Evolutionary conservation across 176 grass and related monocot species (phyloP), one percentile per base, ranked within the genome.

Genomic region (Carex parvula): DNA sequence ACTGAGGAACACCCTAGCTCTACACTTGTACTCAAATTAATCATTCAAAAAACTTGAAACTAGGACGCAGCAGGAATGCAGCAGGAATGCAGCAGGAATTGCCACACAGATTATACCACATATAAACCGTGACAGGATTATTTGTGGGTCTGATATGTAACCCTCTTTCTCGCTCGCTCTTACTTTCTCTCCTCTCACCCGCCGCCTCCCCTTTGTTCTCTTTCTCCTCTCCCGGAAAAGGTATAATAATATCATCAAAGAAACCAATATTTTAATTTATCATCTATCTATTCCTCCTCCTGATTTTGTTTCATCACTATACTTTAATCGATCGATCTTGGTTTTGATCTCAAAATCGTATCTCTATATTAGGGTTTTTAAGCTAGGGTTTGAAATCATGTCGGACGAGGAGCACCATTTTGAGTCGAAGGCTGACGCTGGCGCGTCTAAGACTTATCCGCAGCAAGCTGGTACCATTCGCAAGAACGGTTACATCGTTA

Each of bases 391-490:
- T 77, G 73, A 52, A 70, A 66, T 44, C 85, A 97, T 97, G 94
- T 97, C 94, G 68, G 94, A 97, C 81, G 94, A 97, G 88, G 94
- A 97, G 64, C 94, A 92, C 83, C 92, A 97, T 29, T 97, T 97
- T 80, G 92, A 97, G 81, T 94, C 94, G 26, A 97, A 97, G 92
- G 91, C 92, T 15, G 94, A 97, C 12, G 90, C 94, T 0, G 94
- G 94, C 0, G 94, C 94, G 75, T 97, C 94, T 69, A 97, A 94
- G 94, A 97, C 94, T 62, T 97, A 87, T 79, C 92, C 94, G 8
- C 92, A 94, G 94, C 92, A 97, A 90, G 94, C 94, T 56, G 94
- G 94, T 16, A 90, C 92, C n/a, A 89, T 97, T 87, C 90, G 94
- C 64, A 97, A 97, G 90, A 92, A 90, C 63, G 92, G 94, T 26